Evolutionary conservation across 306 rosid species (phyloP), one percentile per base, ranked within the genome.

Genomic region (Abrus precatorius): DNA sequence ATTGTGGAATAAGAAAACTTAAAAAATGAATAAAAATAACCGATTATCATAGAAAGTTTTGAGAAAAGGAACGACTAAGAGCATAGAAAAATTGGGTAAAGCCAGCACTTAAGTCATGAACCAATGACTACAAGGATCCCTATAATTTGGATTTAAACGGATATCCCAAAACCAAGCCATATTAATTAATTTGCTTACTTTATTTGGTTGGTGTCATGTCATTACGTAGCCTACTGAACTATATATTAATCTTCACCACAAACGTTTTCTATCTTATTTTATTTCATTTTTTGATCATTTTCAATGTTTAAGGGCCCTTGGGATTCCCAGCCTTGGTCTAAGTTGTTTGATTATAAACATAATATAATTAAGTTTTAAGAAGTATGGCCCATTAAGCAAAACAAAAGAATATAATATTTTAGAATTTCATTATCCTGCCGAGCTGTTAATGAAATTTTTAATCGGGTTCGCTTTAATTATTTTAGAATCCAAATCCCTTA

Each of bases 371-470:
- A 40, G 66, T 29, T 41, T 67, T 33, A 52, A 30, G 66, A 29
- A 65, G 40, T 38, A 44, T 52, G 74, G 10, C 67, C 32, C 64
- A 9, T 66, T 67, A 68, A 54, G 59, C 48, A 68, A 67, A 67
- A 55, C 64, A 53, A 28, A 49, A 49, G 40, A 2, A 14, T 38
- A n/a, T 5, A 11, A 62, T 11, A 10, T 48, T 33, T 48, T 20
- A 20, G 20, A 20, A 36, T 59, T 56, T 41, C 14, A 29, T 74
- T 30, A 45, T 61, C 44, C 14, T 74, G 29, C 1, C 6, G 4
- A 43, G 45, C 59, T n/a, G 69, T 3, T 38, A 28, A 28, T 43
- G 55, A 27, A 56, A 27, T 40, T 1, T 73, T 54, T 73, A 36
- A 72, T 72, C 14, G 14, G 3, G 9, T 72, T 14, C 48, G 14